Evolutionary conservation across 495 filamentous ascomycete species (phyloP), one percentile per base, ranked within the genome.

Genomic region (Parachaetomium inaequale): DNA sequence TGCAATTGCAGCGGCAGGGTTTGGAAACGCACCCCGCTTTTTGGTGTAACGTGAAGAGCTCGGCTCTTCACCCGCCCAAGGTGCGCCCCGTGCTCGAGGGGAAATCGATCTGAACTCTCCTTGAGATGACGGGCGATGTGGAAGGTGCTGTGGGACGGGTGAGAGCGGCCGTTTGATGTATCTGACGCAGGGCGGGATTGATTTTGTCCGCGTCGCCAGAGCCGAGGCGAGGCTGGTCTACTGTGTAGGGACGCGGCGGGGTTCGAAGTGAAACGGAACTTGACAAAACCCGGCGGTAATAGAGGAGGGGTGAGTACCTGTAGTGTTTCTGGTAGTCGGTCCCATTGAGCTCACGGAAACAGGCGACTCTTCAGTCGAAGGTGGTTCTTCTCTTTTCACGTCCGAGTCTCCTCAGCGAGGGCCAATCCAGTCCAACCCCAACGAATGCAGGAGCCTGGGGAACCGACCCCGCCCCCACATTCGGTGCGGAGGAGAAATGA

Each of bases 401-500:
- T 26, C 21, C 3, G 46, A 47, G 15, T 12, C 2, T 19, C 45
- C 21, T 12, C 26, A 32, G 15, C 17, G 14, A n/a, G 8, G 26
- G 21, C 21, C 21, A 15, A n/a, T n/a, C n/a, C n/a, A n/a, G n/a
- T n/a, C 11, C 21, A 25, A 31, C 49, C 26, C 49, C 49, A 52
- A 51, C n/a, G n/a, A 51, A 32, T 11, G 40, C 17, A 25, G 15
- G 42, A 26, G 8, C 19, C 2, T 21, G 19, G 17, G 38, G 23
- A 7, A 7, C 19, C 2, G 31, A 25, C 52, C 60, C 60, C 60
- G 43, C 60, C 60, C 60, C 60, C 57, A 65, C 58, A 61, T 55
- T 50, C 49, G 38, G 65, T 71, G 68, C 68, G 68, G 66, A 66
- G 66, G 31, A 55, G 62, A 51, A 40, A 15, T 40, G 51, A 49